Evolutionary conservation across 768 basidiomycete species (phyloP).

Genomic region (Lactarius hatsudake): DNA sequence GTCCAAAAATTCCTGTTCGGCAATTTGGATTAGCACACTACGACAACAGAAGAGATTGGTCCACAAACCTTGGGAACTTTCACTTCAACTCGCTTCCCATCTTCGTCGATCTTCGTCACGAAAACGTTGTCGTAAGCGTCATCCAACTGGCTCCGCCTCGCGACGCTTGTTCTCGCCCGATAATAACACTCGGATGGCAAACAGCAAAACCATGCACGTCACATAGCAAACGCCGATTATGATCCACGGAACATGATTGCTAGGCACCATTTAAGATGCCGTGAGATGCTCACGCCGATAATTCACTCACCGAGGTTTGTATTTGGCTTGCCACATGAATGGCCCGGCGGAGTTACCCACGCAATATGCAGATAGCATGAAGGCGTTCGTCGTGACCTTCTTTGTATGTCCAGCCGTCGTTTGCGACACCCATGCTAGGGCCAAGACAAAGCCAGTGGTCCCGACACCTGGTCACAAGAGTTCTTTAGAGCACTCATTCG

Average conservation of each 20-base stretch:
- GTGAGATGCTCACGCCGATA: not conserved
- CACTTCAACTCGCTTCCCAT: constrained; percentile 52
- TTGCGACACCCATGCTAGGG: constrained; percentile 60
- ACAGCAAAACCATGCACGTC: constrained; percentile 47
- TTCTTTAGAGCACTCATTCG: not conserved
- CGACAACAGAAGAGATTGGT: not conserved
- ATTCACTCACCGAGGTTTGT: constrained; percentile 54
- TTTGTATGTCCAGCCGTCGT: constrained; percentile 75
- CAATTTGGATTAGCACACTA: constrained; percentile 12
- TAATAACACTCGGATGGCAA: constrained; percentile 53
- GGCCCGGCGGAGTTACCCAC: constrained; percentile 67
- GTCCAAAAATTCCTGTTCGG: constrained; percentile 61
- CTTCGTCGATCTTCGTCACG: constrained; percentile 48
- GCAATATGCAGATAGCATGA: constrained; percentile 71
- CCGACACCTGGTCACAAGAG: constrained; percentile 39
- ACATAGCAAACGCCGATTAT: constrained; percentile 67
- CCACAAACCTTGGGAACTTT: constrained; percentile 64
- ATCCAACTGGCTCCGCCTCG: constrained; percentile 52
- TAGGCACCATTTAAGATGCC: constrained; percentile 28
- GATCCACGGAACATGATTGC: constrained; percentile 75
- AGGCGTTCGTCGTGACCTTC: constrained; percentile 64
- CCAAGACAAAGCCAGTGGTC: constrained; percentile 57
- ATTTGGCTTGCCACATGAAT: constrained; percentile 73
- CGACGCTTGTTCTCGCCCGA: constrained; percentile 60
- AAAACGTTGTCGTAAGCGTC: constrained; percentile 61